Evolutionary conservation across 257 asterid genomes (phyloP).

Genomic region (Misopates orontium): DNA sequence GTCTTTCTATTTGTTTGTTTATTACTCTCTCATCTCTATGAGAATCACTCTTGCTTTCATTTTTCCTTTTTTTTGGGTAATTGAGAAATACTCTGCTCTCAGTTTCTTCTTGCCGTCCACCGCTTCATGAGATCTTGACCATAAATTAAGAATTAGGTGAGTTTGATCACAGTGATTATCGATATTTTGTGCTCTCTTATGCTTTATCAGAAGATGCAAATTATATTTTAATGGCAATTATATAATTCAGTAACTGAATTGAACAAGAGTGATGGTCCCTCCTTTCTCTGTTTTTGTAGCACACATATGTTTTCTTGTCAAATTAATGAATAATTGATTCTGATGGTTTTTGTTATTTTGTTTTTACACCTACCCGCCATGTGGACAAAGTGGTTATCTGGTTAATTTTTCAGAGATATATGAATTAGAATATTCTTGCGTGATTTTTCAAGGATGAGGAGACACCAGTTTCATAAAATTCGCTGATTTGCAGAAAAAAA

Average conservation of each 20-base stretch:
- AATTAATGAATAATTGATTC: constrained; percentile 5
- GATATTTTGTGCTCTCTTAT: not conserved
- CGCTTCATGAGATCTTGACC: constrained; percentile 45
- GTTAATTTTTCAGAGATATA: constrained; percentile 36
- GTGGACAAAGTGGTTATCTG: not conserved
- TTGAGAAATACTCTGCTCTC: constrained; percentile 8
- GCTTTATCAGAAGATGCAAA: constrained; percentile 7
- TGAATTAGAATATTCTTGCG: constrained; percentile 19
- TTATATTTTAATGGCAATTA: too few relatives aligned
- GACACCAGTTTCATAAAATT: not conserved
- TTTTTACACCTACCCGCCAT: not conserved
- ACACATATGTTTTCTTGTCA: not conserved
- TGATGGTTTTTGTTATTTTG: not conserved
- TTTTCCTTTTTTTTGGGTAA: too few relatives aligned
- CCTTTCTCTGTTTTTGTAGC: not conserved
- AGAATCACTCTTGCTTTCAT: not conserved
- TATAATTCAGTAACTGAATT: constrained; percentile 16
- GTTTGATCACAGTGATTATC: constrained; percentile 13
- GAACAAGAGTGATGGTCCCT: not conserved
- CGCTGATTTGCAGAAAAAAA: not conserved
- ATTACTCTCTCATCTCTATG: constrained; percentile 29
- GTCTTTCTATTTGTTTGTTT: constrained; percentile 42
- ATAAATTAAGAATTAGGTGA: constrained; percentile 34
- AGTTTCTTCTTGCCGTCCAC: constrained; percentile 35
- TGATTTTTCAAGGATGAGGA: constrained; percentile 16